Base-by-base conservation (phyloP, 495 filamentous ascomycete genomes). In the Lasiosphaeriaceae sp. region DNA sequence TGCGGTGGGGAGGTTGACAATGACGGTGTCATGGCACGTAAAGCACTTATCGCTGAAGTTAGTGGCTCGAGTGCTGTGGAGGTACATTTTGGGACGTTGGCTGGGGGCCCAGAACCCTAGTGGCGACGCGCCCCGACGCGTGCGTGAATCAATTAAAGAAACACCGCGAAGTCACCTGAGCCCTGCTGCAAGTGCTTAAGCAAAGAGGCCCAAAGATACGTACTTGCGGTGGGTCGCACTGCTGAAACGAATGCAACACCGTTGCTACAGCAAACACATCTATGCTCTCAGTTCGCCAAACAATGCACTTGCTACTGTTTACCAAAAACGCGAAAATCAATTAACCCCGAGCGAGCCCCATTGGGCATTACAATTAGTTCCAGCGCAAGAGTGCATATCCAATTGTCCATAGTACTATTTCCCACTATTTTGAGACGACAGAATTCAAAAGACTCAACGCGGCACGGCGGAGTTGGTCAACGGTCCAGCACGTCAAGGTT, bases 121-220 rank as follows among this genome's bases (percentile, higher is more conserved):
- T 37, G 56, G 9, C 14, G 39, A 12, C 39, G 39, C 39, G 39
- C 43, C 48, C 56, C 44, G 44, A 58, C 61, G 56, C 65, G 60
- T 19, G 8, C 26, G 14, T 50, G 53, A 61, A 54, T 50, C 60
- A 58, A 62, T 69, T 64, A 61, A 63, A 63, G 6, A 2, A 47
- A n/a, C 12, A 14, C 20, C 66, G 60, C 68, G 64, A 34, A 34
- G 49, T 71, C 68, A 71, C 50, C 43, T 71, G 68, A 63, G 37
- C 17, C n/a, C n/a, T 5, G 37, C 47, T 46, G 26, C 41, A 24
- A 14, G 39, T 6, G n/a, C 23, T 53, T 44, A 2, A 48, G 8
- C 3, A 14, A 14, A 19, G 21, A n/a, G n/a, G n/a, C n/a, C n/a
- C n/a, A n/a, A n/a, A n/a, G 17, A 14, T 43, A 37, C 34, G 47